Evolutionary conservation across 768 basidiomycete genomes (phyloP).

Genomic region (Termitomyces sp.): DNA sequence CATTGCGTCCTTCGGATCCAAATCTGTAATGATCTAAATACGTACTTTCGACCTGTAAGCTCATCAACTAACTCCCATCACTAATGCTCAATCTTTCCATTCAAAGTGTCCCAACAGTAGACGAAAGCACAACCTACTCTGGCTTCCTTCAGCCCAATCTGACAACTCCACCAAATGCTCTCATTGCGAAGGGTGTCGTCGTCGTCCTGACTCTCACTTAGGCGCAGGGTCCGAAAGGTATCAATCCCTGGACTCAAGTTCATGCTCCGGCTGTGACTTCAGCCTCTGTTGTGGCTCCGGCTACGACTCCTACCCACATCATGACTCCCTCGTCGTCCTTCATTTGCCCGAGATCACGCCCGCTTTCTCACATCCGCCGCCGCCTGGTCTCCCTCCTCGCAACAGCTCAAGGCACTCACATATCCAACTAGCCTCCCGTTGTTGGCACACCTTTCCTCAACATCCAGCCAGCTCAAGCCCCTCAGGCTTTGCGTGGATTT

Average conservation of each 20-base stretch:
- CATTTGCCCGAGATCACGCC: too few species aligned
- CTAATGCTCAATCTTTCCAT: neutral
- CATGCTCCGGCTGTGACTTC: neutral
- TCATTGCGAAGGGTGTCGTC: neutral
- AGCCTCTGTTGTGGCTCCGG: neutral
- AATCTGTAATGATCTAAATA: slow-evolving; percentile 7
- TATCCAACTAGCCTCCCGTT: neutral
- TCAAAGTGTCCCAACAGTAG: neutral
- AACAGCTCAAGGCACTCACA: neutral
- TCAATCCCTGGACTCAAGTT: neutral
- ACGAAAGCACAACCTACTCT: neutral
- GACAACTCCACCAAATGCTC: neutral
- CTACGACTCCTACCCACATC: neutral
- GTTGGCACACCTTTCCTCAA: neutral
- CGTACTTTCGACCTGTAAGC: slow-evolving; percentile 2
- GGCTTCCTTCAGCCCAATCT: neutral
- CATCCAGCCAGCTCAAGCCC: neutral
- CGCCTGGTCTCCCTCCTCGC: neutral
- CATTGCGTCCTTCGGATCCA: slow-evolving; percentile 5
- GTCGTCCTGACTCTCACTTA: neutral
- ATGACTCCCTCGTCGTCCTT: neutral
- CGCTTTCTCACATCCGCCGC: neutral
- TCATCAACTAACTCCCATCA: too few species aligned
- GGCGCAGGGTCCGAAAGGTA: neutral
- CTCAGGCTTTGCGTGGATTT: neutral